These are phyloP conservation scores for Lentinula raphanica DNA, from an alignment of 768 basidiomycete species.

Conservation along the genomic window DNA sequence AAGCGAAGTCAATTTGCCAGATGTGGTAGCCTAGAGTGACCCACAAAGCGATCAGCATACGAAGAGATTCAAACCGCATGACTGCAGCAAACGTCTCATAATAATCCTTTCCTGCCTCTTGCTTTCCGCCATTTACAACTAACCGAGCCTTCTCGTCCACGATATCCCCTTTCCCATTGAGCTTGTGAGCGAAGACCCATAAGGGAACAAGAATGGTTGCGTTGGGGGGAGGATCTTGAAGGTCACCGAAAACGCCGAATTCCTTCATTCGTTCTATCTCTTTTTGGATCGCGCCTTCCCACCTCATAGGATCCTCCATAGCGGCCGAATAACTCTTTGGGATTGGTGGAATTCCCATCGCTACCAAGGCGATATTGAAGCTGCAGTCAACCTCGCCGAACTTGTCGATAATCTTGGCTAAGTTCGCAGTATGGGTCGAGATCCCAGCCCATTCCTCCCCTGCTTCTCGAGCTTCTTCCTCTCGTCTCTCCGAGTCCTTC, in stretches of 20 bases:
- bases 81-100: not conserved
- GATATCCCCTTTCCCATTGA: conserved; percentile 18
- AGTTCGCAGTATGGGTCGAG: not conserved
- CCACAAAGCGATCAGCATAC: conserved; percentile 18
- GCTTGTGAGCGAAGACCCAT: conserved; percentile 23
- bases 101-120: conserved; percentile 24
- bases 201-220: not conserved
- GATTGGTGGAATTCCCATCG: not conserved
- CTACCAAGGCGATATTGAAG: not conserved
- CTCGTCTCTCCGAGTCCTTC: not conserved
- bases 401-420: not conserved
- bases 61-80: not conserved
- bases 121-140: conserved; percentile 14
- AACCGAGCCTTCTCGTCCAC: conserved; percentile 17
- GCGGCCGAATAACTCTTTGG: not conserved
- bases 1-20: conserved; percentile 24
- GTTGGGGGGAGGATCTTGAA: not conserved
- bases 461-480: not conserved
- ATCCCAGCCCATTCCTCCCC: not conserved
- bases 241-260: not conserved
- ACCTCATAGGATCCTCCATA: not conserved
- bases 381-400: not conserved
- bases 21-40: conserved; percentile 20
- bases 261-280: not conserved
- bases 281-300: not conserved